phyloP scores from a whole-genome alignment of 2,329 filamentous ascomycete genomes.

The Intubia oerlemansii region DNA sequence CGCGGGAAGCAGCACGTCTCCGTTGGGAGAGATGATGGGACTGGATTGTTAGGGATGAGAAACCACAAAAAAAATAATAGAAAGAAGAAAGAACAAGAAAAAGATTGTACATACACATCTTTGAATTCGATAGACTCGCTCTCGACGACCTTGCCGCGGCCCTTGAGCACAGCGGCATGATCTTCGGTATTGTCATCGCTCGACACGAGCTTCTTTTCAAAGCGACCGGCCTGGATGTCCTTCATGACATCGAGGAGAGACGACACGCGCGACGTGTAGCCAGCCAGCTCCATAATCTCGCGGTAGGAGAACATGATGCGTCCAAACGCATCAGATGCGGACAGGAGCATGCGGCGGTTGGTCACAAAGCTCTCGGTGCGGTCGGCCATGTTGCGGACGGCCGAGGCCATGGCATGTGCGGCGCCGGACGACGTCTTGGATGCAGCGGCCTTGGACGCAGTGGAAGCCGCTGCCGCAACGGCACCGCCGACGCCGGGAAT shows the following conservation, averaged over 20 bases:
- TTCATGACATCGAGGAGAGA: constrained; percentile 84
- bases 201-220: constrained; percentile 91
- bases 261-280: constrained; percentile 83
- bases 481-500: constrained; percentile 47
- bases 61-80: neutral
- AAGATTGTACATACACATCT: constrained; percentile 43
- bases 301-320: constrained; percentile 97
- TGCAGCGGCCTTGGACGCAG: neutral
- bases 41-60: constrained; percentile 13
- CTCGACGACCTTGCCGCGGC: constrained; percentile 64
- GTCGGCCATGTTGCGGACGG: constrained; percentile 39
- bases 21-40: constrained; percentile 89
- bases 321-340: constrained; percentile 86
- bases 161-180: constrained; percentile 64
- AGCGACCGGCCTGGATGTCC: constrained; percentile 73
- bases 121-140: constrained; percentile 69
- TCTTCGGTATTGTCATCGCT: constrained; percentile 61
- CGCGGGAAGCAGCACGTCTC: constrained; percentile 70
- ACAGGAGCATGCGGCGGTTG: constrained; percentile 76
- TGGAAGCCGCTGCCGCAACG: constrained; percentile 1
- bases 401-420: neutral
- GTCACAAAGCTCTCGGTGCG: constrained; percentile 69
- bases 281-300: constrained; percentile 87
- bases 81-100: neutral
- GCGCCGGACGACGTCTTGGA: neutral